phyloP scores from a whole-genome alignment of 75 land plant species.

The Pinus albicaulis region DNA sequence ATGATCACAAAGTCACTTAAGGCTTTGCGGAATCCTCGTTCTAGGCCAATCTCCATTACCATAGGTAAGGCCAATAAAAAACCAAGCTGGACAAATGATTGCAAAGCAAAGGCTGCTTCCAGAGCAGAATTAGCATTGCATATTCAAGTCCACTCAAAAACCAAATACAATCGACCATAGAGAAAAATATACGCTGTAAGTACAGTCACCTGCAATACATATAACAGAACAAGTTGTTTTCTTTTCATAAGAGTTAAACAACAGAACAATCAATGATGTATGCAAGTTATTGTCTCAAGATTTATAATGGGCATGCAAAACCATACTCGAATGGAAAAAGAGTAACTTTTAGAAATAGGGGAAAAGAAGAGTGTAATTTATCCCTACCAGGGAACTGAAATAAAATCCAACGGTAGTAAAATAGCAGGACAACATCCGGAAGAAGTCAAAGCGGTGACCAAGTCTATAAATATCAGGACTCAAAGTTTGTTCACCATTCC shows the following conservation, averaged over 20 bases:
- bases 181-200: slow-evolving; percentile 83
- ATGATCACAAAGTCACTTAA: slow-evolving; percentile 81
- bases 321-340: background rate
- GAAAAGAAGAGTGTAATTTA: background rate
- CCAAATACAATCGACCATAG: slow-evolving; percentile 83
- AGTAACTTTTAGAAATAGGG: background rate
- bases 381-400: slow-evolving; percentile 86
- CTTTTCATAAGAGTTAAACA: background rate
- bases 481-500: slow-evolving; percentile 96
- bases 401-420: slow-evolving; percentile 97
- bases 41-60: slow-evolving; percentile 95
- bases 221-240: background rate
- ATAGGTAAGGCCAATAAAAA: slow-evolving; percentile 89
- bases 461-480: slow-evolving; percentile 96
- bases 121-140: slow-evolving; percentile 54
- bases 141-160: slow-evolving; percentile 87
- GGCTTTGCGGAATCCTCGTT: slow-evolving; percentile 84
- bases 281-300: background rate
- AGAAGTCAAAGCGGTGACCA: slow-evolving; percentile 97
- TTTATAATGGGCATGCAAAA: background rate
- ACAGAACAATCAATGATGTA: too few species aligned
- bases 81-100: slow-evolving; percentile 91
- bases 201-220: slow-evolving; percentile 61
- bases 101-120: slow-evolving; percentile 87
- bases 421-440: slow-evolving; percentile 90